Percentiles rank a stretch among this genome's conserved stretches.
Evolutionary conservation across 2,329 filamentous ascomycete genomes (phyloP).

Genomic region (Aspergillus ibericus): DNA sequence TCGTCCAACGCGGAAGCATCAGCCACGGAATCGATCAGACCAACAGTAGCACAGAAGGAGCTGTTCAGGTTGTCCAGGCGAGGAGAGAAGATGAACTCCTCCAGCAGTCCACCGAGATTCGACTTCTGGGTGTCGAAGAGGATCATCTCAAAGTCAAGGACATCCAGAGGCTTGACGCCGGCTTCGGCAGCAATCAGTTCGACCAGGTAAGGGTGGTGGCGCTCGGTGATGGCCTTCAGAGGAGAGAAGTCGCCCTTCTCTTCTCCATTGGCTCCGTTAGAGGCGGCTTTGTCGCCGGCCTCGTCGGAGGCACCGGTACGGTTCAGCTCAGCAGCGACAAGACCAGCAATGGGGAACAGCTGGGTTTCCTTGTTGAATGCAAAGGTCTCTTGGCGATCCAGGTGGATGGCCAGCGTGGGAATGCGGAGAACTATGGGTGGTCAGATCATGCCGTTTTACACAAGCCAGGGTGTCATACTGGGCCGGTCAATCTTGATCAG

Average conservation of each 20-base stretch:
- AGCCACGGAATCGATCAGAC: conserved; percentile 75
- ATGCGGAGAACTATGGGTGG: conserved; percentile 68
- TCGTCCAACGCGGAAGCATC: conserved; percentile 65
- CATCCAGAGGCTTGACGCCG: conserved; percentile 66
- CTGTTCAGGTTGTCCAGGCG: conserved; percentile 94
- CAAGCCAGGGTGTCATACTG: conserved; percentile 40
- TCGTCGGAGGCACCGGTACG: conserved; percentile 56
- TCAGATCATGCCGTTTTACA: background rate
- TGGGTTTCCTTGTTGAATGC: conserved; percentile 97
- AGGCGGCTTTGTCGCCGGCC: conserved; percentile 24
- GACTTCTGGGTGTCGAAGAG: conserved; percentile 94
- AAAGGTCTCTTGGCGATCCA: conserved; percentile 82
- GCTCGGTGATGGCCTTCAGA: conserved; percentile 72
- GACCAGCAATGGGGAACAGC: conserved; percentile 86
- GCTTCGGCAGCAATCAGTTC: conserved; percentile 81
- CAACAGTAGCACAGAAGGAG: conserved; percentile 88
- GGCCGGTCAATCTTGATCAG: conserved; percentile 89
- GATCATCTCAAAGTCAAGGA: conserved; percentile 94
- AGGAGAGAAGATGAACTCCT: conserved; percentile 96
- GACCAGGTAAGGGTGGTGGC: conserved; percentile 86
- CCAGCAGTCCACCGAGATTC: conserved; percentile 81
- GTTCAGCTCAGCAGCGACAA: conserved; percentile 86
- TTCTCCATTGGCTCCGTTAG: conserved; percentile 20
- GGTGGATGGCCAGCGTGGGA: conserved; percentile 89
- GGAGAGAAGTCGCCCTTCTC: conserved; percentile 66